phyloP scores from a whole-genome alignment of 2,329 filamentous ascomycete species.

The Penicillium sp. region DNA sequence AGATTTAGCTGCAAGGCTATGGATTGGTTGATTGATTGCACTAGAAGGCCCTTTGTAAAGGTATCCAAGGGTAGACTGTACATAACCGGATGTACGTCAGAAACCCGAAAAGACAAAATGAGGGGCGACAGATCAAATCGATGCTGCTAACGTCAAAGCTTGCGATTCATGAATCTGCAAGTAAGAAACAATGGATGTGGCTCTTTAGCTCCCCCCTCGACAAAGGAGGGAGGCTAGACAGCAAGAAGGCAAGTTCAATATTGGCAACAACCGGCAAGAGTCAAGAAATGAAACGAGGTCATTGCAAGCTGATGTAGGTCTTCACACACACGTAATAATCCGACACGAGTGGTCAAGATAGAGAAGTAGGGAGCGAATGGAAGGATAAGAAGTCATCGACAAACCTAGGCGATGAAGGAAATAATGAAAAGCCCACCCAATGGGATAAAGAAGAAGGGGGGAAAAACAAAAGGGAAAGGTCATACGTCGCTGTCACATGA shows the following conservation, averaged over 20 bases:
- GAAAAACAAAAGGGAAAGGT: slow-evolving; percentile 27
- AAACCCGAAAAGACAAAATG: slow-evolving; percentile 17
- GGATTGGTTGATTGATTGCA: slow-evolving; percentile 19
- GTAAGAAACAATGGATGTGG: slow-evolving; percentile 7
- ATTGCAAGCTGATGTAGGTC: slow-evolving; percentile 29
- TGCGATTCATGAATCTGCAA: slow-evolving; percentile 7
- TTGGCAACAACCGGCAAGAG: slow-evolving; percentile 2
- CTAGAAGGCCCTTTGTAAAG: slow-evolving; percentile 12
- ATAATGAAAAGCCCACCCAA: slow-evolving; percentile 13
- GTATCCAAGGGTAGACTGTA: slow-evolving; percentile 19
- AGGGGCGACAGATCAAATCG: slow-evolving; percentile 7
- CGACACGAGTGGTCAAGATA: slow-evolving; percentile 13
- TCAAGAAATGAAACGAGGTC: slow-evolving; percentile 15
- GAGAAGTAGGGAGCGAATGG: slow-evolving; percentile 21
- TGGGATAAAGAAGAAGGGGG: slow-evolving; percentile 8
- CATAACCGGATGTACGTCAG: slow-evolving; percentile 33
- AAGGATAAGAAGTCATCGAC: slow-evolving; percentile 7
- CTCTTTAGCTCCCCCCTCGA: slow-evolving; percentile 4
- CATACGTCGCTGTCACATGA: slow-evolving; percentile 45
- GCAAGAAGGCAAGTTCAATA: slow-evolving; percentile 7
- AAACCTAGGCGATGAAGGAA: slow-evolving; percentile 14
- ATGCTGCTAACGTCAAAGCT: slow-evolving; percentile 12
- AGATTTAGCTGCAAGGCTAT: slow-evolving; percentile 19
- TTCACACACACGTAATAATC: slow-evolving; percentile 12
- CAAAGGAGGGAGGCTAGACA: slow-evolving; percentile 2